phyloP scores from a whole-genome alignment of 2,329 filamentous ascomycete genomes.

The Fusarium xylarioides region DNA sequence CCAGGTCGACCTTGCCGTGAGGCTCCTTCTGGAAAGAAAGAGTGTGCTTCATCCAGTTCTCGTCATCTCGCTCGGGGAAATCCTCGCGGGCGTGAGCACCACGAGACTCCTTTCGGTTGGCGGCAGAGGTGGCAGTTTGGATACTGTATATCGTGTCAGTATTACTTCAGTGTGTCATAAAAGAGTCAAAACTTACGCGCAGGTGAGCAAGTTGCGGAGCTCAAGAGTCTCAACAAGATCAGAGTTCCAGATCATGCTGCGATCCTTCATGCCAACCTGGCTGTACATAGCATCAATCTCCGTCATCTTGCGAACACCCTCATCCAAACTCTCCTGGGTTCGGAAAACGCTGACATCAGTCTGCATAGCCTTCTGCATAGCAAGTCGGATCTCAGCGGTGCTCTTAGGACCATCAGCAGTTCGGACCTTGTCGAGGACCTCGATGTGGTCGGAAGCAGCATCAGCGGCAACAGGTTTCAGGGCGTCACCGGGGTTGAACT shows the following conservation, averaged over 20 bases:
- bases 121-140: conserved; percentile 90
- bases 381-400: conserved; percentile 86
- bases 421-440: conserved; percentile 84
- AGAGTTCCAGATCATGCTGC: conserved; percentile 99
- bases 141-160: conserved; percentile 59
- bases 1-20: conserved; percentile 85
- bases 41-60: conserved; percentile 99
- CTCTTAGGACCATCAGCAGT: conserved; percentile 85
- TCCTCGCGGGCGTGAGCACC: conserved; percentile 98
- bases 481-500: conserved; percentile 83
- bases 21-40: conserved; percentile 94
- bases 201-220: conserved; percentile 93
- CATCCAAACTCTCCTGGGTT: conserved; percentile 90
- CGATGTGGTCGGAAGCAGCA: conserved; percentile 87
- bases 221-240: conserved; percentile 97
- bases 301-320: conserved; percentile 88
- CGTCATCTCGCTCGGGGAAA: conserved; percentile 92
- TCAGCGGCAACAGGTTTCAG: conserved; percentile 84
- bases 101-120: conserved; percentile 95
- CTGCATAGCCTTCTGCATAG: conserved; percentile 99
- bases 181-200: conserved; percentile 73
- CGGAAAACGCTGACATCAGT: conserved; percentile 96
- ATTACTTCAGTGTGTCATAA: neutral
- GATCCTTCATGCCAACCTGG: conserved; percentile 94
- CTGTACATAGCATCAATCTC: conserved; percentile 83